Percentiles rank a stretch among this genome's conserved stretches.
phyloP scores from a whole-genome alignment of 331 rosid genomes.

The Erythrophleum ivorense region DNA sequence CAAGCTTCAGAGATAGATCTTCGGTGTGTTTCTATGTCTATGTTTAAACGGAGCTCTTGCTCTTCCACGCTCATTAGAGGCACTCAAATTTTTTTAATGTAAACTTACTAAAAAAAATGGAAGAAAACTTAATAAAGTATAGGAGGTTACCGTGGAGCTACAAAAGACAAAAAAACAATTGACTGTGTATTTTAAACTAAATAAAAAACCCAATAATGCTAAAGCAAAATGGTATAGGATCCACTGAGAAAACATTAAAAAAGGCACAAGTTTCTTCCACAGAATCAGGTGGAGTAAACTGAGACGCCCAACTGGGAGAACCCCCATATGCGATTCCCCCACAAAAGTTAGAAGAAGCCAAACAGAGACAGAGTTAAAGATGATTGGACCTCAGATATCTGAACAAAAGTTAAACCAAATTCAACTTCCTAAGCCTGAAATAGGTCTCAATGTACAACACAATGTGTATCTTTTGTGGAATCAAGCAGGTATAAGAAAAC shows the following conservation, averaged over 20 bases:
- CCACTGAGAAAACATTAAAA: conserved; percentile 46
- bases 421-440: conserved; percentile 29
- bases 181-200: not conserved
- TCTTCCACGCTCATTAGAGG: conserved; percentile 34
- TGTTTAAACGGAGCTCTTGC: conserved; percentile 35
- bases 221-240: conserved; percentile 43
- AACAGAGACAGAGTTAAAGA: conserved; percentile 14
- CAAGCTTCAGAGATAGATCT: conserved; percentile 49
- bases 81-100: conserved; percentile 23
- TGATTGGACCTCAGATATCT: conserved; percentile 24
- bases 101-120: conserved; percentile 6
- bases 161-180: conserved; percentile 56
- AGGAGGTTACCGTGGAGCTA: conserved; percentile 33
- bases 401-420: conserved; percentile 6
- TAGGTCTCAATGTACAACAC: conserved; percentile 35
- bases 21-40: conserved; percentile 39
- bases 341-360: conserved; percentile 35
- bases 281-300: conserved; percentile 49
- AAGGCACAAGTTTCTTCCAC: conserved; percentile 52
- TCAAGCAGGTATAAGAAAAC: conserved; percentile 29
- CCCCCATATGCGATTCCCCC: conserved; percentile 10
- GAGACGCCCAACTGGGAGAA: conserved; percentile 41
- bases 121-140: conserved; percentile 7
- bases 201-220: not conserved
- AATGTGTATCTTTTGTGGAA: conserved; percentile 57